Base-by-base conservation (phyloP, 2,329 filamentous ascomycete genomes). In the Tympanopsis confertula region DNA sequence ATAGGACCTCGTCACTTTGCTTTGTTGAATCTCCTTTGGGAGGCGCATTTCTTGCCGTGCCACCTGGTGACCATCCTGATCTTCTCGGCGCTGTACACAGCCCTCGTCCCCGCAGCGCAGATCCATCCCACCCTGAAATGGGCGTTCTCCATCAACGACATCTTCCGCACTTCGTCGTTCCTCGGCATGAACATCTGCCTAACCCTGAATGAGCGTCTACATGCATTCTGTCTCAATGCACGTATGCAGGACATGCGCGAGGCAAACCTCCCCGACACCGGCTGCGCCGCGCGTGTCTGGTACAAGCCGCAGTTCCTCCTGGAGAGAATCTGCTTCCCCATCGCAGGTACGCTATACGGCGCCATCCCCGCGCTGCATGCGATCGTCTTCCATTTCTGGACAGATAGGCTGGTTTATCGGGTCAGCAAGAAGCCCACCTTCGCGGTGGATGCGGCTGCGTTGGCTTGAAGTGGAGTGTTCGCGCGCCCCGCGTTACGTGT, bases 321-420 rank as follows among this genome's bases (percentile, higher is more conserved):
- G 30, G 30, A 33, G 30, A 13, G 30, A 15, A 29, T 52, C 10
- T 62, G 66, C 39, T 52, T 65, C 38, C 63, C 62, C 0, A 44
- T 65, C 14, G 56, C 62, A 10, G 63, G 62, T 19, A 61, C 60
- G 13, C 38, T 66, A 1, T 66, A 57, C 42, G 63, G 62, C 15
- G 58, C 58, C 18, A 50, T 65, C n/a, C 63, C 63, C 4, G 56
- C 62, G 14, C 42, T 63, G 36, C 61, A 66, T 37, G 63, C 63
- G 2, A 58, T 60, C n/a, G 46, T 66, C 35, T 59, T 56, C 35
- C 63, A 67, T 48, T 55, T 66, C 35, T 66, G 61, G 54, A 66
- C 63, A 2, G 62, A 63, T 32, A 49, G 58, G 33, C 44, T 67
- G 41, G 58, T 61, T 7, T 66, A 66, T 47, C 52, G 59, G 13